Evolutionary conservation across 306 rosid species (phyloP).

Genomic region (Hippophae rhamnoides): DNA sequence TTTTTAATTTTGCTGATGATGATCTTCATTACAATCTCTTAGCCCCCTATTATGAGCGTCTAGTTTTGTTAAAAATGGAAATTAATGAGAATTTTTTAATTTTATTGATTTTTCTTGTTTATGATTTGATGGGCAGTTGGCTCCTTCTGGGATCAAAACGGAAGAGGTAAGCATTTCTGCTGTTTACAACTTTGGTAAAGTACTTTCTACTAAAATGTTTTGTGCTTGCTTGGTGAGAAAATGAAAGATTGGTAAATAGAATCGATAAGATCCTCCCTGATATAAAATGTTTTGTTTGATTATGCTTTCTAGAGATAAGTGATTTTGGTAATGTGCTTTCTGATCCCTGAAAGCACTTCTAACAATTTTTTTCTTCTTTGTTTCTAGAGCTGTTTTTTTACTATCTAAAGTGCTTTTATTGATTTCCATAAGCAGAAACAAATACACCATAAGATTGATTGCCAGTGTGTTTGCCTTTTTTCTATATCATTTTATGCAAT

Average conservation of each 20-base stretch:
- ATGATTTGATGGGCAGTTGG: constrained; percentile 36
- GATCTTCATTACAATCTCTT: constrained; percentile 1
- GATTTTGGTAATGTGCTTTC: too few relatives aligned
- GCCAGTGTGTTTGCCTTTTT: background rate
- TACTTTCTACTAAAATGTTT: background rate
- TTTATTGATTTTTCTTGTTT: constrained; percentile 13
- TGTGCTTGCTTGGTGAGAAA: constrained; percentile 4
- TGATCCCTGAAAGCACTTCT: too few relatives aligned
- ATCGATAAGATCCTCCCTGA: background rate
- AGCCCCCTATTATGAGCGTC: constrained; percentile 2
- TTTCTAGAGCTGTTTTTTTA: too few relatives aligned
- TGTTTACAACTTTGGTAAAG: background rate
- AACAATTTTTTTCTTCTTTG: too few relatives aligned
- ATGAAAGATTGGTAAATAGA: background rate
- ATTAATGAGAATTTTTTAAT: background rate
- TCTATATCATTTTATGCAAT: background rate
- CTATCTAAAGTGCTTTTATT: background rate
- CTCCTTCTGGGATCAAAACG: constrained; percentile 71
- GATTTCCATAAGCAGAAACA: too few relatives aligned
- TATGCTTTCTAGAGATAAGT: too few relatives aligned
- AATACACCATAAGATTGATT: background rate
- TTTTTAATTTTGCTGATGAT: constrained; percentile 4
- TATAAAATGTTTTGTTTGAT: background rate
- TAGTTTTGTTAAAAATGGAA: constrained; percentile 9
- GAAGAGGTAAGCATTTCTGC: constrained; percentile 54